Conservation (phyloP, 2,329 filamentous ascomycete genomes). For the Alternaria longipes region DNA sequence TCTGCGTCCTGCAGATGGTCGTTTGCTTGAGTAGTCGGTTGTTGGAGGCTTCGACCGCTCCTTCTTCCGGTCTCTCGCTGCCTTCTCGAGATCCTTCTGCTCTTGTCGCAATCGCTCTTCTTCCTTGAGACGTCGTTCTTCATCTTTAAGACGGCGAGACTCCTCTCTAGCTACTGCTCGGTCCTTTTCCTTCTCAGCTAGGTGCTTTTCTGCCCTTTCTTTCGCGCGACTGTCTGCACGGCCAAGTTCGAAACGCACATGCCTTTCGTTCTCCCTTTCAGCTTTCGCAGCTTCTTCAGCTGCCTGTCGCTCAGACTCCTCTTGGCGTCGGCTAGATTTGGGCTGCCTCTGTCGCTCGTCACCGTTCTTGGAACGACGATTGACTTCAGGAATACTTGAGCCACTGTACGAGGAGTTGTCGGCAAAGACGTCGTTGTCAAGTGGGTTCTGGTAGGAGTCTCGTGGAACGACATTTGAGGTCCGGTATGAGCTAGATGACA, state of each 20-base stretch:
- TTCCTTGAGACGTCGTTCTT: slow-evolving; percentile 26
- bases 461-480: slow-evolving; percentile 33
- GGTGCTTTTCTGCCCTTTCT: slow-evolving; percentile 31
- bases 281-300: slow-evolving; percentile 22
- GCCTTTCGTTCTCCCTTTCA: slow-evolving; percentile 38
- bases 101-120: slow-evolving; percentile 27
- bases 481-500: slow-evolving; percentile 30
- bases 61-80: slow-evolving; percentile 27
- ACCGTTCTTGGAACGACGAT: slow-evolving; percentile 31
- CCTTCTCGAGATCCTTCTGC: slow-evolving; percentile 13
- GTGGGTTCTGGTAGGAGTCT: slow-evolving; percentile 21
- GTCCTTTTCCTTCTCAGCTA: slow-evolving; percentile 33
- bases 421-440: slow-evolving; percentile 35
- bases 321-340: slow-evolving; percentile 33
- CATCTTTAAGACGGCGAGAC: slow-evolving; percentile 27
- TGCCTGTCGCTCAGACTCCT: slow-evolving; percentile 33
- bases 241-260: slow-evolving; percentile 40
- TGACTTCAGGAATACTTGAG: slow-evolving; percentile 33
- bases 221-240: slow-evolving; percentile 33
- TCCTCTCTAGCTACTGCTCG: slow-evolving; percentile 31
- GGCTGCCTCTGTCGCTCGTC: slow-evolving; percentile 31
- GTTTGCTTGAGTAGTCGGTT: slow-evolving; percentile 25
- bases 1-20: slow-evolving; percentile 28
- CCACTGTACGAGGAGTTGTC: slow-evolving; percentile 31
- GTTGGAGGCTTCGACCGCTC: slow-evolving; percentile 29